These are phyloP conservation scores for Fusarium piperis DNA, from an alignment of 2,329 filamentous ascomycete genomes.

Conservation along the genomic window DNA sequence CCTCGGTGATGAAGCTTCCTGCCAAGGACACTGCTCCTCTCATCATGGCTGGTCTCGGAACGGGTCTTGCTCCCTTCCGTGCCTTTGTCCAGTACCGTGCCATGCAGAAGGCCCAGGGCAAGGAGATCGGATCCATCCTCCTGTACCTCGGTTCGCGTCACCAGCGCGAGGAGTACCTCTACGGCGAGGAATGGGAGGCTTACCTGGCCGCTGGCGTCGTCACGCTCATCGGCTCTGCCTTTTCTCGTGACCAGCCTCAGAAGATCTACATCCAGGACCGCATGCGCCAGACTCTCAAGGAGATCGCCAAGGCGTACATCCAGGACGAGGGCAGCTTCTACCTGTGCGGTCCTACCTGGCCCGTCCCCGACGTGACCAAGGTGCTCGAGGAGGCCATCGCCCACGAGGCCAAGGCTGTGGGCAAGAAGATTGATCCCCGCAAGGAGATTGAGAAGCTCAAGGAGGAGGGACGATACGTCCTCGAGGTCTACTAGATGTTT, in stretches of 20 bases:
- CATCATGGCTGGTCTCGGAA: constrained; percentile 99
- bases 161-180: constrained; percentile 98
- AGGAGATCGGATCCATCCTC: constrained; percentile 91
- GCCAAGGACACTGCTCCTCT: constrained; percentile 86
- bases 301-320: constrained; percentile 89
- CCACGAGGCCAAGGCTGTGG: constrained; percentile 72
- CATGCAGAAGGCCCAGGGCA: constrained; percentile 96
- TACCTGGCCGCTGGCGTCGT: constrained; percentile 96
- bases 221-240: constrained; percentile 90
- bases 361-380: constrained; percentile 93
- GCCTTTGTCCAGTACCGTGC: constrained; percentile 98
- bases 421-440: constrained; percentile 83
- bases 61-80: constrained; percentile 97
- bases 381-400: constrained; percentile 94
- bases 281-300: constrained; percentile 86
- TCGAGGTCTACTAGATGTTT: constrained; percentile 85
- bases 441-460: constrained; percentile 98
- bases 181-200: constrained; percentile 99
- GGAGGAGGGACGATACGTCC: constrained; percentile 91
- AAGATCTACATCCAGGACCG: constrained; percentile 99
- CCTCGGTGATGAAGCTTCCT: constrained; percentile 99
- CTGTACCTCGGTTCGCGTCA: constrained; percentile 97
- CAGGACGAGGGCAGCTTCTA: constrained; percentile 92
- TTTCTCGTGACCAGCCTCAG: constrained; percentile 94
- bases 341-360: constrained; percentile 97